A percentile compares a stretch with the other conserved stretches of the same genome.
Conservation (phyloP, 371 early-diverging fungal species). For the Furculomyces boomerangus region DNA sequence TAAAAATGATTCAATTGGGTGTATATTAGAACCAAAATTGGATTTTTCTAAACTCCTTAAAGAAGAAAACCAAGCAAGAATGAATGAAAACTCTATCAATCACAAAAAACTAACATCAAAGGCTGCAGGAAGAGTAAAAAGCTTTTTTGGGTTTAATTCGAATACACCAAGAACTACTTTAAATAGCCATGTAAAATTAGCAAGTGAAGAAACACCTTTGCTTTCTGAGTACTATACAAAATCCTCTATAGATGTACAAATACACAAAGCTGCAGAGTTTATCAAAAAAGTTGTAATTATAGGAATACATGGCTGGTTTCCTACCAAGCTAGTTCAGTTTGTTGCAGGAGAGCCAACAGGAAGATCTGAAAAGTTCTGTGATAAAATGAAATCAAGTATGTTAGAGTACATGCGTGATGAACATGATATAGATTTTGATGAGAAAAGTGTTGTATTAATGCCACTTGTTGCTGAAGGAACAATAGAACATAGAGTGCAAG, state of each 20-base stretch:
- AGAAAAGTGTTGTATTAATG: slow-evolving; percentile 39
- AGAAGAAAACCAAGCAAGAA: no score
- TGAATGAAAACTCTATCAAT: no score
- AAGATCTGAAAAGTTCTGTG: slow-evolving; percentile 69
- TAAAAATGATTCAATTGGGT: no score
- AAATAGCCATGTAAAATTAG: no score
- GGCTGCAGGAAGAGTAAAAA: no score
- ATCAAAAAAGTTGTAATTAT: slow-evolving; percentile 34
- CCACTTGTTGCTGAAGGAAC: slow-evolving; percentile 82
- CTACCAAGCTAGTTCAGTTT: slow-evolving; percentile 37
- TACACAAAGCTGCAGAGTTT: not conserved
- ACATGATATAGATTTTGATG: slow-evolving; percentile 31
- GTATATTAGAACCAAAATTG: no score
- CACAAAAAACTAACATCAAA: no score
- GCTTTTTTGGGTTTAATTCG: no score
- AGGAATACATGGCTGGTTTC: slow-evolving; percentile 86
- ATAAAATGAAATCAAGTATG: slow-evolving; percentile 54
- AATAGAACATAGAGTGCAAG: slow-evolving; percentile 59
- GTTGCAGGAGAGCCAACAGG: slow-evolving; percentile 86
- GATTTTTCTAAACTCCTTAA: no score
- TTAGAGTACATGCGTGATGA: slow-evolving; percentile 29
- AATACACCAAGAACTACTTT: no score
- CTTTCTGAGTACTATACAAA: not conserved
- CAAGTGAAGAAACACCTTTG: not conserved
- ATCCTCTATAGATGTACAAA: not conserved